Percentiles rank a stretch among this genome's conserved stretches.
Evolutionary conservation across 78 protist genomes (phyloP).

Genomic region (Dictyostelium purpureum): DNA sequence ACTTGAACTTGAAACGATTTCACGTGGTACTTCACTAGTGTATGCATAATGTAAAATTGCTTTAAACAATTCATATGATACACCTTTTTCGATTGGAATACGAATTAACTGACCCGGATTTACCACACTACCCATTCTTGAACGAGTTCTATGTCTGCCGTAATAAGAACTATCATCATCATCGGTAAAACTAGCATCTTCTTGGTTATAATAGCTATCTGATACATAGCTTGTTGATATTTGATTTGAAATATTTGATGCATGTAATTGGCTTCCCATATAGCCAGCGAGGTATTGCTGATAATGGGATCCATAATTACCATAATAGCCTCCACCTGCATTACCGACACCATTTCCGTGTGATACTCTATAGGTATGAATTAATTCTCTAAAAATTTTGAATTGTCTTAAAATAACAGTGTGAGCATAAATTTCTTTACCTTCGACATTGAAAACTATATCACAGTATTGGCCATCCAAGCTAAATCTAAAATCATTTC

Average conservation of each 20-base stretch:
- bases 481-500: conserved; percentile 37
- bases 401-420: conserved; percentile 43
- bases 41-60: conserved; percentile 27
- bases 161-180: not conserved
- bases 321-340: not conserved
- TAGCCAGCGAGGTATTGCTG: not conserved
- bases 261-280: not conserved
- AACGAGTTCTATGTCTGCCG: conserved; percentile 32
- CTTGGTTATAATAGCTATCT: not conserved
- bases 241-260: too few relatives aligned
- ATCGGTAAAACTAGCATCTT: not conserved
- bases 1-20: not conserved
- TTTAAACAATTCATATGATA: conserved; percentile 25
- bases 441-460: conserved; percentile 39
- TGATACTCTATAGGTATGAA: not conserved
- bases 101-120: conserved; percentile 27
- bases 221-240: too few relatives aligned
- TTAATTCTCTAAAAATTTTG: conserved; percentile 48
- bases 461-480: conserved; percentile 75
- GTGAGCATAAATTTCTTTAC: conserved; percentile 57
- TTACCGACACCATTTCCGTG: not conserved
- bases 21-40: conserved; percentile 61
- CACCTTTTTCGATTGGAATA: conserved; percentile 61
- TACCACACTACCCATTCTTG: conserved; percentile 55
- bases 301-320: not conserved